Percentiles rank a stretch among this genome's conserved stretches.
These are phyloP conservation scores for Paraconiothyrium brasiliense DNA, from an alignment of 2,329 filamentous ascomycete species.

Conservation along the genomic window DNA sequence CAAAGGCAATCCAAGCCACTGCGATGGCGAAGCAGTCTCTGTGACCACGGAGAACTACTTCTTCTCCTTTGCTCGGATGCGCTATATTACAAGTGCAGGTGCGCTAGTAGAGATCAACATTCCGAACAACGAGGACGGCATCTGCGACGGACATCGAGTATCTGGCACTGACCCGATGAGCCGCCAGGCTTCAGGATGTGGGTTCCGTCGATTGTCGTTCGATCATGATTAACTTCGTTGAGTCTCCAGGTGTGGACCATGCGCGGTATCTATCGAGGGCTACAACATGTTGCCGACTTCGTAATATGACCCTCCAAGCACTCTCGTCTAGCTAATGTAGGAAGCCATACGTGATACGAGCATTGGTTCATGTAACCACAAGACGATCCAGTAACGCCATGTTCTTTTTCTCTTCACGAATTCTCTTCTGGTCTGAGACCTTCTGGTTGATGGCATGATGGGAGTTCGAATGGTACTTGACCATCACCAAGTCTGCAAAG, in stretches of 20 bases:
- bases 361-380: constrained; percentile 23
- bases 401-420: constrained; percentile 30
- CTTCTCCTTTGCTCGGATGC: not conserved
- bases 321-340: too few relatives aligned
- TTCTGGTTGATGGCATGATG: constrained; percentile 1
- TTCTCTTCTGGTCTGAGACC: constrained; percentile 12
- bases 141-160: not conserved
- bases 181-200: too few relatives aligned
- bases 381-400: constrained; percentile 40
- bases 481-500: constrained; percentile 43
- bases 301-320: too few relatives aligned
- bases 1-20: not conserved
- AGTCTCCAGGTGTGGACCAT: too few relatives aligned
- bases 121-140: not conserved
- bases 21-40: not conserved
- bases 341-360: not conserved
- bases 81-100: not conserved
- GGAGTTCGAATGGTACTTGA: constrained; percentile 19
- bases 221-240: too few relatives aligned
- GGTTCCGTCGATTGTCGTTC: too few relatives aligned
- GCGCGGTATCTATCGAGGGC: too few relatives aligned
- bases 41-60: not conserved
- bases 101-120: too few relatives aligned
- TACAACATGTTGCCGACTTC: too few relatives aligned
- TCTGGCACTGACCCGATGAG: too few relatives aligned